Conservation (phyloP, 164 flowering plant genomes). For the Macadamia tetraphylla region DNA sequence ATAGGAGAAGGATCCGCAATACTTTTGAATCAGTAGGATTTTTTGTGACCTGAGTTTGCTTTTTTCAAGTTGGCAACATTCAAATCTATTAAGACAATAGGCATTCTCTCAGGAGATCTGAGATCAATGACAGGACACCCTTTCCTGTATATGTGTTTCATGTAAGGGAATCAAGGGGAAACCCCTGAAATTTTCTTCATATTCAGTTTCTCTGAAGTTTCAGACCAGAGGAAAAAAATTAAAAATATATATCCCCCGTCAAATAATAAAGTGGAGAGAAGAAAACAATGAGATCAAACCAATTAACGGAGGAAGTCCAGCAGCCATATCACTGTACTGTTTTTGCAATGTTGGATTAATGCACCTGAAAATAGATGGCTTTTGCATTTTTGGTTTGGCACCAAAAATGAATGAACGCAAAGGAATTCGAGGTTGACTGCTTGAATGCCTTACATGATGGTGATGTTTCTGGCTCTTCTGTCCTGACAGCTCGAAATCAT, state of each 20-base stretch:
- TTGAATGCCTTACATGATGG: slow-evolving; percentile 18
- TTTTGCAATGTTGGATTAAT: slow-evolving; percentile 51
- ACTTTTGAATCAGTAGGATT: no score
- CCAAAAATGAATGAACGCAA: slow-evolving; percentile 71
- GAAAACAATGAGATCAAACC: not conserved
- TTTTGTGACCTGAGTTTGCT: no score
- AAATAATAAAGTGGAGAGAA: not conserved
- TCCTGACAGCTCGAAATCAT: slow-evolving; percentile 37
- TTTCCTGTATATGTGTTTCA: no score
- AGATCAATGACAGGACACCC: no score
- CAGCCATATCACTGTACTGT: slow-evolving; percentile 29
- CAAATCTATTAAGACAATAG: no score
- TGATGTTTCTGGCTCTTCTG: slow-evolving; percentile 26
- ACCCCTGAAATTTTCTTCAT: not conserved
- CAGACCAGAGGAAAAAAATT: not conserved
- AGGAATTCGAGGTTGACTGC: slow-evolving; percentile 40
- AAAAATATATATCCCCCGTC: not conserved
- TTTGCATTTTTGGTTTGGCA: slow-evolving; percentile 48
- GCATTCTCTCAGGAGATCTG: no score
- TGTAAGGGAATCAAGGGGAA: no score
- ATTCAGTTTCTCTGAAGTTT: not conserved
- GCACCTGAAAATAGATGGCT: slow-evolving; percentile 45
- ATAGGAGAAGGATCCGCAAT: no score
- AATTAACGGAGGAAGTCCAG: slow-evolving; percentile 14
- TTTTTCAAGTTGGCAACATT: no score